Evolutionary conservation across 176 grass and related monocot genomes (phyloP).

Genomic region (Olyra latifolia): DNA sequence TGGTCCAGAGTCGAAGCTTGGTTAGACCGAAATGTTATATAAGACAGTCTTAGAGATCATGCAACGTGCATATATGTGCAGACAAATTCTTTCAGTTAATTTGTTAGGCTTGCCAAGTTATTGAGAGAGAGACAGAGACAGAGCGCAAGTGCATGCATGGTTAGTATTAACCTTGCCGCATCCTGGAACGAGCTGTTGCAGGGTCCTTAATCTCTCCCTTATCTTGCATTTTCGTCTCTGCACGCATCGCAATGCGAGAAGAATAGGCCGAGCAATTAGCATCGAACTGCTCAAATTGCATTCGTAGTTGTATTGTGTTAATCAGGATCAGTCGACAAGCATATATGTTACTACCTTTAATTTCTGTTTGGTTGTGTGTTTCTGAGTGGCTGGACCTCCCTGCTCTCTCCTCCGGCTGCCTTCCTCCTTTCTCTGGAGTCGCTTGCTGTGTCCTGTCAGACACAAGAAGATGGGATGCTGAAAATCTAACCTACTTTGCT

Average conservation of each 20-base stretch:
- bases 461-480: no score
- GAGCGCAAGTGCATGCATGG: background rate
- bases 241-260: background rate
- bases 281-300: no score
- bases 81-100: no score
- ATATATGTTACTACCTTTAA: conserved; percentile 10
- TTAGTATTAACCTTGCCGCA: conserved; percentile 21
- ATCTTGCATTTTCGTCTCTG: conserved; percentile 36
- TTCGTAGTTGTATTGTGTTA: background rate
- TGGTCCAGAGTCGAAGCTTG: conserved; percentile 20
- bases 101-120: no score
- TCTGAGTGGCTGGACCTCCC: background rate
- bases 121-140: background rate
- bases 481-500: no score
- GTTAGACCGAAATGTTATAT: conserved; percentile 3
- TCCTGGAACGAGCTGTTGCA: conserved; percentile 37
- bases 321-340: no score
- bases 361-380: conserved; percentile 25
- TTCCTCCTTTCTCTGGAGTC: background rate
- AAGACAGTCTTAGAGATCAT: background rate
- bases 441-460: background rate
- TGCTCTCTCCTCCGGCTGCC: background rate
- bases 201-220: conserved; percentile 20
- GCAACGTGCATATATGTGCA: no score
- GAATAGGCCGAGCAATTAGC: no score